These are phyloP conservation scores for Lepiota subincarnata DNA, from an alignment of 768 basidiomycete genomes.

Conservation along the genomic window DNA sequence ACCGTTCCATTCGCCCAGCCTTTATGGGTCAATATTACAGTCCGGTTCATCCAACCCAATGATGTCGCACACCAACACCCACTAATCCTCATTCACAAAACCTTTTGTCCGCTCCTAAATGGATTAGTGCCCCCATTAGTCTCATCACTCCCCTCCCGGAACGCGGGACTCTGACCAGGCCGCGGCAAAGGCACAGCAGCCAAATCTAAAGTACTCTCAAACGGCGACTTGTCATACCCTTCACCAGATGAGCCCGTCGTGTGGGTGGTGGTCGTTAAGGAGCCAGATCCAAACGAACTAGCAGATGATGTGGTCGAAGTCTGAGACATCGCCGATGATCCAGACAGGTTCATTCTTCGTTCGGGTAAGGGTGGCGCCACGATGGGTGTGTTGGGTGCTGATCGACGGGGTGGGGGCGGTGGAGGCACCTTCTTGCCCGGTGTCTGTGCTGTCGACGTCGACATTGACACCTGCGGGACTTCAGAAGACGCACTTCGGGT, in stretches of 20 bases:
- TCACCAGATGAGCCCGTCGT: conserved; percentile 11
- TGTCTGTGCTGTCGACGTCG: conserved; percentile 6
- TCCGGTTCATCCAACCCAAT: too few relatives aligned
- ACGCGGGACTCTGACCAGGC: not conserved
- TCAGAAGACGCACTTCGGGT: not conserved
- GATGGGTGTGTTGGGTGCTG: conserved; percentile 21
- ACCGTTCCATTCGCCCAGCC: too few relatives aligned
- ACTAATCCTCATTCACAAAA: too few relatives aligned
- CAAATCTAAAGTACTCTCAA: conserved; percentile 58
- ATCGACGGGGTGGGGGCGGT: conserved; percentile 57
- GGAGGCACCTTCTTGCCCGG: conserved; percentile 51
- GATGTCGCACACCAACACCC: too few relatives aligned
- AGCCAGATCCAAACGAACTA: conserved; percentile 9
- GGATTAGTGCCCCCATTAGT: conserved; percentile 60
- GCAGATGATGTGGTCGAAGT: conserved; percentile 1
- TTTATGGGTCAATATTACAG: too few relatives aligned
- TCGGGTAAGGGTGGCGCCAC: conserved; percentile 49
- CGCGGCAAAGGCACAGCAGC: conserved; percentile 12
- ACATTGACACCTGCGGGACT: conserved; percentile 3
- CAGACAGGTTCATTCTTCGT: conserved; percentile 21
- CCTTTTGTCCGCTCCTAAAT: conserved; percentile 52
- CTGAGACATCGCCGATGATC: not conserved
- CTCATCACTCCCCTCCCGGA: conserved; percentile 30
- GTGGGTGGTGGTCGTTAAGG: conserved; percentile 31
- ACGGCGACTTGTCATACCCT: conserved; percentile 52